phyloP scores from a whole-genome alignment of 106 monocot species.

The Alisma plantagoaquatica region DNA sequence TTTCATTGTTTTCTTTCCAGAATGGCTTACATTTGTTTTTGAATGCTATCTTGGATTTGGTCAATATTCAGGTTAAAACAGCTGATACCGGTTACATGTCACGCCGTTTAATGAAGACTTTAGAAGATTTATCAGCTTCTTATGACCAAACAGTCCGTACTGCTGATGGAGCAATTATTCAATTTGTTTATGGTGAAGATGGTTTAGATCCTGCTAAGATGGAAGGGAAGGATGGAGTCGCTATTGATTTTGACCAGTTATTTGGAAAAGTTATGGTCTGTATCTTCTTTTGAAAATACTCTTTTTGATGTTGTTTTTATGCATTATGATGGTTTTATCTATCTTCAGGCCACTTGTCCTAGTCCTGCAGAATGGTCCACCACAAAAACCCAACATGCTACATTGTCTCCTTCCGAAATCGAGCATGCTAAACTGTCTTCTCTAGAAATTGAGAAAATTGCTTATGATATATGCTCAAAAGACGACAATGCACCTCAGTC shows the following conservation, averaged over 20 bases:
- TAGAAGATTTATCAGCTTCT: slow-evolving; percentile 82
- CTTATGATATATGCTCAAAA: slow-evolving; percentile 36
- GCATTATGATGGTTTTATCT: background rate
- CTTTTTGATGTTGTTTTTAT: no score
- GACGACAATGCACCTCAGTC: slow-evolving; percentile 35
- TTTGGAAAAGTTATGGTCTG: slow-evolving; percentile 79
- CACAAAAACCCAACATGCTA: no score
- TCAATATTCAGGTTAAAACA: slow-evolving; percentile 96
- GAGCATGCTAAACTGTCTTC: slow-evolving; percentile 34
- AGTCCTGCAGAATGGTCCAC: no score
- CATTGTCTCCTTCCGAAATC: no score
- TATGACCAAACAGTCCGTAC: slow-evolving; percentile 90
- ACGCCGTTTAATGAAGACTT: slow-evolving; percentile 85
- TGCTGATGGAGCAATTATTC: slow-evolving; percentile 78
- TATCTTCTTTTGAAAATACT: no score
- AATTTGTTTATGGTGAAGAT: slow-evolving; percentile 95
- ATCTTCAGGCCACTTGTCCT: slow-evolving; percentile 78
- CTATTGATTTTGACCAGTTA: slow-evolving; percentile 85
- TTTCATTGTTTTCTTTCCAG: no score
- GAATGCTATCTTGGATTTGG: no score
- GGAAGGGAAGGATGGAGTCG: slow-evolving; percentile 76
- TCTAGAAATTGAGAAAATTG: slow-evolving; percentile 35
- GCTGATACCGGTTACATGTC: slow-evolving; percentile 99
- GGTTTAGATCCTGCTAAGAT: slow-evolving; percentile 98
- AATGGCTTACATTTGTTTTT: no score